These are phyloP conservation scores for Plectosphaerella cucumerina DNA, from an alignment of 2,329 filamentous ascomycete species.

Conservation along the genomic window DNA sequence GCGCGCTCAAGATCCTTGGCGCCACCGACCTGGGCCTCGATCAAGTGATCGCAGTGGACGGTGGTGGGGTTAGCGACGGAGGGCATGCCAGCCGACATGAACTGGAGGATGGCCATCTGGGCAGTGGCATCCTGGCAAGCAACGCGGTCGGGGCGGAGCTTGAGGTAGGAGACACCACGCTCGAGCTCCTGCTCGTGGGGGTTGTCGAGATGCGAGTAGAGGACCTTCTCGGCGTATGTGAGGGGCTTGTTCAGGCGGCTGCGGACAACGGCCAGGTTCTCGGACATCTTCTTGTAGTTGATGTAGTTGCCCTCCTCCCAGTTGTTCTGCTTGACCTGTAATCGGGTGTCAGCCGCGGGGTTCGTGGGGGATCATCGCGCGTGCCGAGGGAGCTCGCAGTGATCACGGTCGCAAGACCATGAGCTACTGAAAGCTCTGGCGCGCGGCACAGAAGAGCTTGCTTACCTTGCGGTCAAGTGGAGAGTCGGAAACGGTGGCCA, in stretches of 20 bases:
- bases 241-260: slow-evolving; percentile 86
- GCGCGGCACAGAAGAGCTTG: no score
- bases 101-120: slow-evolving; percentile 99
- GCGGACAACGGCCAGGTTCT: slow-evolving; percentile 91
- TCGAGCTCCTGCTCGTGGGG: slow-evolving; percentile 94
- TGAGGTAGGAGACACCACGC: slow-evolving; percentile 92
- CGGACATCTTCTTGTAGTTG: slow-evolving; percentile 99
- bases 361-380: neutral
- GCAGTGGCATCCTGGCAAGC: slow-evolving; percentile 99
- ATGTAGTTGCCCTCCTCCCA: slow-evolving; percentile 96
- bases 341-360: neutral
- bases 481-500: slow-evolving; percentile 83
- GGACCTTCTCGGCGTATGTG: slow-evolving; percentile 95
- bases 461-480: slow-evolving; percentile 84
- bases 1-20: slow-evolving; percentile 90
- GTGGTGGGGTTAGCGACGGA: slow-evolving; percentile 91
- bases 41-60: slow-evolving; percentile 98
- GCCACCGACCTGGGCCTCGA: slow-evolving; percentile 93
- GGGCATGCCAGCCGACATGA: slow-evolving; percentile 98
- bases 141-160: slow-evolving; percentile 93
- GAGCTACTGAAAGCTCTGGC: neutral
- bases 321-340: slow-evolving; percentile 85
- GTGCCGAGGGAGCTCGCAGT: slow-evolving; percentile 3
- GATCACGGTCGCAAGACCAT: neutral
- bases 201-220: slow-evolving; percentile 98